These are phyloP conservation scores for Pythium pyrilobum DNA, from an alignment of 352 stramenopile species.

Conservation along the genomic window DNA sequence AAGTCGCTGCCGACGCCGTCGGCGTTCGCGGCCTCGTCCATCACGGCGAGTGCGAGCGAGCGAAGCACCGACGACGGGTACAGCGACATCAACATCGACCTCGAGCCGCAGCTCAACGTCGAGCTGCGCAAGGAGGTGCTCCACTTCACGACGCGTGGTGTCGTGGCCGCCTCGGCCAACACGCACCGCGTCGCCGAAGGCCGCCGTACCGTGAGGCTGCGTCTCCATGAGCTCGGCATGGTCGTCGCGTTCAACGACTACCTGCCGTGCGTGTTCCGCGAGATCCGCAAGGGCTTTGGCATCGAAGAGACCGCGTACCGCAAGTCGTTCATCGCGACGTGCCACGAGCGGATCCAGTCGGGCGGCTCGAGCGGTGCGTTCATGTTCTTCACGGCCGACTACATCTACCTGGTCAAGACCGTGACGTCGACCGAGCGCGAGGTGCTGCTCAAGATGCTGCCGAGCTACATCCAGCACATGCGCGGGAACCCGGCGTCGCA, in stretches of 20 bases:
- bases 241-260: constrained; percentile 79
- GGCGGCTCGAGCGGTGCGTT: constrained; percentile 85
- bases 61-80: constrained; percentile 28
- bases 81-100: constrained; percentile 76
- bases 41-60: constrained; percentile 19
- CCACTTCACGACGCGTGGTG: constrained; percentile 82
- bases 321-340: constrained; percentile 75
- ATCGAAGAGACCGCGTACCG: constrained; percentile 75
- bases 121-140: constrained; percentile 85
- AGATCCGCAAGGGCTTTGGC: constrained; percentile 73
- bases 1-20: constrained; percentile 2
- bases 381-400: constrained; percentile 90
- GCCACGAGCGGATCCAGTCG: constrained; percentile 77
- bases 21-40: constrained; percentile 21
- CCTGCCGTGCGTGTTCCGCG: constrained; percentile 56
- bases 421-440: constrained; percentile 74
- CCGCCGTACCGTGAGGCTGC: constrained; percentile 58
- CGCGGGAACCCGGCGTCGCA: constrained; percentile 71
- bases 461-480: constrained; percentile 79
- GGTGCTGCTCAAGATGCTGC: constrained; percentile 79
- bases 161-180: constrained; percentile 75
- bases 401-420: constrained; percentile 86
- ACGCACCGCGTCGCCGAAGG: constrained; percentile 38
- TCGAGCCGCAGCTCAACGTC: constrained; percentile 83
- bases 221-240: constrained; percentile 80